Percentiles rank a stretch among this genome's conserved stretches.
phyloP scores from a whole-genome alignment of 176 grass and related monocot genomes.

The Paspalum vaginatum region DNA sequence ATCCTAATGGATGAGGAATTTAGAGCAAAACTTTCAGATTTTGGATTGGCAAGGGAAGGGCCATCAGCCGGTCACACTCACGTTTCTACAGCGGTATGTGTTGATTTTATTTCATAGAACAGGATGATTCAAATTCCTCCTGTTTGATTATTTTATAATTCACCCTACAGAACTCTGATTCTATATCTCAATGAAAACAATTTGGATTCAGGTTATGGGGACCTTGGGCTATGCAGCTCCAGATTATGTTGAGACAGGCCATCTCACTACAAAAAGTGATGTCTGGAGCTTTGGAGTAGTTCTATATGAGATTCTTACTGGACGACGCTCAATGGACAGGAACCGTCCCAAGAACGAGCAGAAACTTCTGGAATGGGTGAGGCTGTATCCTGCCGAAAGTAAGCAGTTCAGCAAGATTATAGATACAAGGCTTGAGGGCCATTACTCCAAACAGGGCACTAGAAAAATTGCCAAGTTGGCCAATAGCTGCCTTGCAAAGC shows the following conservation, averaged over 20 bases:
- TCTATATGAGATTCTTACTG: slow-evolving; percentile 74
- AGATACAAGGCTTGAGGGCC: slow-evolving; percentile 58
- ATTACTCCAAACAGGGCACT: slow-evolving; percentile 54
- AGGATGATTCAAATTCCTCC: background rate
- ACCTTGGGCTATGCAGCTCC: slow-evolving; percentile 77
- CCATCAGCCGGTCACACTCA: slow-evolving; percentile 65
- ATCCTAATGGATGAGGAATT: slow-evolving; percentile 71
- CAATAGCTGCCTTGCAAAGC: slow-evolving; percentile 68
- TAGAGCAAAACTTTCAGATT: slow-evolving; percentile 78
- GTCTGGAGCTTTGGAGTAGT: slow-evolving; percentile 83
- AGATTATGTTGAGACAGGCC: slow-evolving; percentile 70
- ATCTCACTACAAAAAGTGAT: slow-evolving; percentile 78
- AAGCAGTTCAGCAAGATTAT: slow-evolving; percentile 61
- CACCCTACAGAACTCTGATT: background rate
- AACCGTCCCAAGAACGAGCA: slow-evolving; percentile 65
- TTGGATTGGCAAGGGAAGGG: slow-evolving; percentile 75
- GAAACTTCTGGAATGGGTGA: slow-evolving; percentile 80
- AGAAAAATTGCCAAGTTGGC: slow-evolving; percentile 62
- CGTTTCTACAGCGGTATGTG: slow-evolving; percentile 69
- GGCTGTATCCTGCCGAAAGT: slow-evolving; percentile 46
- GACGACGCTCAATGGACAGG: slow-evolving; percentile 58
- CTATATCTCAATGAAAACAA: background rate
- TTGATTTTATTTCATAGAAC: background rate
- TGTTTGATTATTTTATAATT: too few relatives aligned
- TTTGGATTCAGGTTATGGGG: slow-evolving; percentile 61